Evolutionary conservation across 2,329 filamentous ascomycete genomes (phyloP).

Genomic region (Helminthosporium solani): DNA sequence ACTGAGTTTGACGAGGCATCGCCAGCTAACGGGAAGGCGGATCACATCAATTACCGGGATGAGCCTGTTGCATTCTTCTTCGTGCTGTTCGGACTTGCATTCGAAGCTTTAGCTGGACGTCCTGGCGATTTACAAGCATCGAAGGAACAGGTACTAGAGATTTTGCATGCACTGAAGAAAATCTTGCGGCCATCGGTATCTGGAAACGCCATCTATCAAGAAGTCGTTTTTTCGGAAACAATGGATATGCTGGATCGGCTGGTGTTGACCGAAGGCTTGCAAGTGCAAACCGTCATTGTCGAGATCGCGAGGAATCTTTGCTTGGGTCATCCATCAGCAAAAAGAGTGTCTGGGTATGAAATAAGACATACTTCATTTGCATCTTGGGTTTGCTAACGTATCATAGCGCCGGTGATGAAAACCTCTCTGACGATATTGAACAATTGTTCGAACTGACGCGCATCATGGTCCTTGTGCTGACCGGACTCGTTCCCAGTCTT

Average conservation of each 20-base stretch:
- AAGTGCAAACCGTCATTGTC: conserved; percentile 89
- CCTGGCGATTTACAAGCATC: conserved; percentile 69
- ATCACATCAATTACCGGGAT: conserved; percentile 91
- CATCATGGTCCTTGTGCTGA: conserved; percentile 91
- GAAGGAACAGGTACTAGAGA: conserved; percentile 80
- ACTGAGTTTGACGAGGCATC: conserved; percentile 40
- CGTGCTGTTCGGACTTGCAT: conserved; percentile 92
- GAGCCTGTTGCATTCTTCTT: conserved; percentile 99
- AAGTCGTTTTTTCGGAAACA: conserved; percentile 93
- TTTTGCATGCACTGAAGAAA: conserved; percentile 88
- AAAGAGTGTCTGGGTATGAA: conserved; percentile 61
- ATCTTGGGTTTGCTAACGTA: conserved; percentile 5
- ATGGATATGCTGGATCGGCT: conserved; percentile 94
- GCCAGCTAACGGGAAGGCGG: conserved; percentile 58
- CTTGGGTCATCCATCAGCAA: conserved; percentile 85
- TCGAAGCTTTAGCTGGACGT: conserved; percentile 88
- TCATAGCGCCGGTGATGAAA: conserved; percentile 58
- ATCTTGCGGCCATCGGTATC: conserved; percentile 93
- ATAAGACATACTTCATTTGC: not conserved
- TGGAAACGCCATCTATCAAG: conserved; percentile 93
- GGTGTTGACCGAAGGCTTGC: conserved; percentile 83
- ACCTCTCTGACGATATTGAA: conserved; percentile 94
- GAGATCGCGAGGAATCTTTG: conserved; percentile 90
- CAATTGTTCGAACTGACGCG: conserved; percentile 95
- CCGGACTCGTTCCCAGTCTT: conserved; percentile 81